Evolutionary conservation across 2,329 filamentous ascomycete species (phyloP), one percentile per base, ranked within the genome.

Genomic region (Parascedosporium putredinis): DNA sequence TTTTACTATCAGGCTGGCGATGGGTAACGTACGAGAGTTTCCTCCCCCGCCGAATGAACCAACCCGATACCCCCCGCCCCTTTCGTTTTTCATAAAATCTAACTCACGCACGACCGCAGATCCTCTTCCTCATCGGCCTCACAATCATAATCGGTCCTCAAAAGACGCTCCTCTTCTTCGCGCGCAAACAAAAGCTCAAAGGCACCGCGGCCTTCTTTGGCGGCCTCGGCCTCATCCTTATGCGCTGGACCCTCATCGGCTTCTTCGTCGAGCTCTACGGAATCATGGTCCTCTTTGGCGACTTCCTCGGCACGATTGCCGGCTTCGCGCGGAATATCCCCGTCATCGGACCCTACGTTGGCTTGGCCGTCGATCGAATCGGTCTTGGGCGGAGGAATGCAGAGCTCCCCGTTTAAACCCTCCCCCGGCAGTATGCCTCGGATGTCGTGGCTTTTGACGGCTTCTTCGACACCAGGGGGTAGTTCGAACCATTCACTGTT

Each of bases 101-200:
- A 47, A 53, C 48, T 43, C 52, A 51, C 52, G 44, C 45, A 44
- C 51, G 9, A 18, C 52, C 34, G 54, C 60, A 95, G 88, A 94
- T 98, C 67, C 88, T 98, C 66, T 97, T 98, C 76, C 81, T 98
- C 50, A 88, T 95, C 71, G 93, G 93, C 65, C 81, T 98, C 23
- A 95, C 90, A 25, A 85, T 97, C 52, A 94, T 97, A 60, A 95
- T 98, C 69, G 93, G 93, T 40, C 79, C 88, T 22, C 79, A 86
- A 66, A 96, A 96, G 65, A 97, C 93, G 0, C 74, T 91, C 55
- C 74, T 86, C 64, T 98, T 98, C 81, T 98, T 98, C 73, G 87
- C 89, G 47, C 85, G 93, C 54, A 84, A 83, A 59, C 88, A 96
- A 64, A 98, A 98, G 68, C 79, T 88, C 60, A 89, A 89, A 63